Evolutionary conservation across 495 filamentous ascomycete species (phyloP).

Genomic region (Lasiosphaeria ovina): DNA sequence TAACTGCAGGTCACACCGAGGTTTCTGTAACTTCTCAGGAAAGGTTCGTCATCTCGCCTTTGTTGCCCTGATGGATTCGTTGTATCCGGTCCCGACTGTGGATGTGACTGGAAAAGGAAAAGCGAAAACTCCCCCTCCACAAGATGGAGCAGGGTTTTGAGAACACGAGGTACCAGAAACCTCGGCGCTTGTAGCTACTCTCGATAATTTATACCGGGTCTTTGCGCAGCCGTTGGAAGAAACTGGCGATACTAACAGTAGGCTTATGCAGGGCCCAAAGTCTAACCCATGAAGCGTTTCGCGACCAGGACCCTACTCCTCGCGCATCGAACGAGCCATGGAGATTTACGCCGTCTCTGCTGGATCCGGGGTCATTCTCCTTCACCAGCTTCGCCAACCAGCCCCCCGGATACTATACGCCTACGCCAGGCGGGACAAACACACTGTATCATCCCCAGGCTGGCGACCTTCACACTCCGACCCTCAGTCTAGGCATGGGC

Average conservation of each 20-base stretch:
- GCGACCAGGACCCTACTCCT: slow-evolving; percentile 78
- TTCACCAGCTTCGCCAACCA: slow-evolving; percentile 78
- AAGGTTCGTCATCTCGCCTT: slow-evolving; percentile 43
- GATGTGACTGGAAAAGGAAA: neutral
- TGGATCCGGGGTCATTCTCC: slow-evolving; percentile 79
- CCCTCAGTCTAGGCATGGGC: slow-evolving; percentile 56
- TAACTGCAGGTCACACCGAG: slow-evolving; percentile 38
- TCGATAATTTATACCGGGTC: slow-evolving; percentile 3
- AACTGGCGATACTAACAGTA: slow-evolving; percentile 3
- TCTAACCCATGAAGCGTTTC: slow-evolving; percentile 52
- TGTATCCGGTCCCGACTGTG: too few relatives aligned
- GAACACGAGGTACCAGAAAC: neutral
- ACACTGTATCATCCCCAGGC: slow-evolving; percentile 79
- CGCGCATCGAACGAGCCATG: slow-evolving; percentile 72
- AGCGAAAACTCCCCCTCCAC: neutral
- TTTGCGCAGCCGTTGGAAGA: slow-evolving; percentile 1
- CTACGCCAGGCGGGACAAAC: slow-evolving; percentile 81
- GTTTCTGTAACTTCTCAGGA: slow-evolving; percentile 45
- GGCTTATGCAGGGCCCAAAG: slow-evolving; percentile 33
- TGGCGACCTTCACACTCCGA: slow-evolving; percentile 88
- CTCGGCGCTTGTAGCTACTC: neutral
- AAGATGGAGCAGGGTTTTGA: neutral
- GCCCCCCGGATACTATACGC: slow-evolving; percentile 80
- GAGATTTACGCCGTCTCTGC: slow-evolving; percentile 80
- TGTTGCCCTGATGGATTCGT: neutral